Evolutionary conservation across 2,329 filamentous ascomycete genomes (phyloP), one percentile per base, ranked within the genome.

Genomic region (Beauveria pseudobassiana): DNA sequence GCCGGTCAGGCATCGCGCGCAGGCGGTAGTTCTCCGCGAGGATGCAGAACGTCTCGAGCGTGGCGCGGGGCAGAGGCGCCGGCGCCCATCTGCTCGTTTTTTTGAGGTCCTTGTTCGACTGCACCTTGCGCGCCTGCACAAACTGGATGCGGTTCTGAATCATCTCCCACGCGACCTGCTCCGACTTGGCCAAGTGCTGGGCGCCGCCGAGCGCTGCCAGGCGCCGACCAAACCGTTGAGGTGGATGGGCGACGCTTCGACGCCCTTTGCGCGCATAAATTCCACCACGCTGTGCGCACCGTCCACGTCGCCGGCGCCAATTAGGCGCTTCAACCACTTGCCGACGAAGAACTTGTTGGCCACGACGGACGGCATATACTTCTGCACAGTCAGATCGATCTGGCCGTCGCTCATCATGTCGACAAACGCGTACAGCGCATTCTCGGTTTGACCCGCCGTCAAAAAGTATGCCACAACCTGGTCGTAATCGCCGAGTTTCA

Each of bases 291-390:
- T 83, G 58, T 84, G 80, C 3, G 91, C 90, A 2, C 87, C 88
- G 62, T 89, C 83, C 16, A 90, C 75, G 65, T 91, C 83, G 2
- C 86, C 86, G 62, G 87, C 83, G 18, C 87, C 87, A 61, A 96
- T 89, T 9, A 96, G 82, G 55, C 89, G 86, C 73, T 93, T 93
- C 69, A 96, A 82, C 93, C 92, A 96, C 68, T 91, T 93, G 40
- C 88, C 89, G 66, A 92, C 89, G 73, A 96, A 90, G 74, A 91
- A 93, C 65, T 88, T 87, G 72, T 96, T 95, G 55, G 77, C 78
- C 45, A 85, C 73, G 9, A 77, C 74, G 1, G 77, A 75, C 1
- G 82, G 82, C 61, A 85, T 73, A 20, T 71, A 67, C 56, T 74
- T 73, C 62, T 73, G 71, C 62, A 75, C 76, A 57, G 75, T 76